Percentiles rank a stretch among this genome's conserved stretches.
Evolutionary conservation across 768 basidiomycete genomes (phyloP).

Genomic region (Pulveroboletus sp.): DNA sequence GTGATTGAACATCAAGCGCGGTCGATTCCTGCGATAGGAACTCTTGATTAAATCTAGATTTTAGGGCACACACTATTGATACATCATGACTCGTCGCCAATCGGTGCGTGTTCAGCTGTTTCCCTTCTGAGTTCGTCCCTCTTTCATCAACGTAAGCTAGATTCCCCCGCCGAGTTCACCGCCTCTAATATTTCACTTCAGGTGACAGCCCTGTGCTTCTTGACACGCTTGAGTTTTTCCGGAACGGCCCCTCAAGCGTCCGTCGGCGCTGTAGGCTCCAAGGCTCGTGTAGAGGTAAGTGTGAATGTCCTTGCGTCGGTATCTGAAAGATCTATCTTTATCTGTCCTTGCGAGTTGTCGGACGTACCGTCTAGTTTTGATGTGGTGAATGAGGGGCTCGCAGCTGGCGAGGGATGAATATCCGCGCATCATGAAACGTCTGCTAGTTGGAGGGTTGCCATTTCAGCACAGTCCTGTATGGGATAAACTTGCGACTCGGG

Average conservation of each 20-base stretch:
- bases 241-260: neutral
- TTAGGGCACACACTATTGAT: slow-evolving; percentile 7
- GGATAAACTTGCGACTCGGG: neutral
- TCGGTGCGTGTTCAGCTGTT: neutral
- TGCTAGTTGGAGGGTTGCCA: neutral
- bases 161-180: neutral
- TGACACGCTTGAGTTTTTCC: neutral
- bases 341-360: neutral
- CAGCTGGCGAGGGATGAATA: slow-evolving; percentile 3
- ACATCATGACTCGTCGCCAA: neutral
- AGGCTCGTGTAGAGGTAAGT: neutral
- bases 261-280: neutral
- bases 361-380: neutral
- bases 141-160: neutral
- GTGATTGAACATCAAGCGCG: slow-evolving; percentile 5
- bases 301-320: neutral
- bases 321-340: neutral
- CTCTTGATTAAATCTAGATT: slow-evolving; percentile 7
- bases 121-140: slow-evolving; percentile 5
- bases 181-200: neutral
- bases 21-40: slow-evolving; percentile 8
- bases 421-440: neutral
- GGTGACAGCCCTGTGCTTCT: slow-evolving; percentile 3
- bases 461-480: slow-evolving; percentile 2
- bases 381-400: neutral